A percentile compares a stretch with the other conserved stretches of the same genome.
Conservation (phyloP, 148 eudicot species). For the Fagopyrum esculentum region DNA sequence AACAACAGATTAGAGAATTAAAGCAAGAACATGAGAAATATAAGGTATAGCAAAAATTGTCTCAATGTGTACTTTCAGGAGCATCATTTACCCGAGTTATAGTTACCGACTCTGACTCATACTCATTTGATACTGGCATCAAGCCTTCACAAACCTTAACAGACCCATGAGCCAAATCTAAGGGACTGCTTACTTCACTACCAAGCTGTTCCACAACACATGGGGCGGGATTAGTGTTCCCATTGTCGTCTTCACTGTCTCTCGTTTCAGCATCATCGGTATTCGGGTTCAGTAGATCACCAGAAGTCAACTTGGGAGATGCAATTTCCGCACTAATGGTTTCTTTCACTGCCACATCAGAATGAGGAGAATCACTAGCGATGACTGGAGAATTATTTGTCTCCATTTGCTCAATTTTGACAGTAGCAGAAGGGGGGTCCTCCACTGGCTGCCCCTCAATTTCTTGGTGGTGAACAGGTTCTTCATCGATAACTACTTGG, state of each 20-base stretch:
- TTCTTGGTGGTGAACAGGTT: slow-evolving; percentile 7
- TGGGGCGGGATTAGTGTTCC: slow-evolving; percentile 13
- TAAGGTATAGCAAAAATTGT: slow-evolving; percentile 41
- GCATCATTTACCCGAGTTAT: slow-evolving; percentile 97
- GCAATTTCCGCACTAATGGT: neutral
- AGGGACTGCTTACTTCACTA: slow-evolving; percentile 44
- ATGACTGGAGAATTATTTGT: neutral
- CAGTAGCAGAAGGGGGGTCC: neutral
- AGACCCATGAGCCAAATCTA: slow-evolving; percentile 46
- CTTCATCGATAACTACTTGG: neutral
- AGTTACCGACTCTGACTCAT: slow-evolving; percentile 73
- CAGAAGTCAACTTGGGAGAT: slow-evolving; percentile 4
- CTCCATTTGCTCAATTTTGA: neutral
- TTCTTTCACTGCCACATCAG: neutral
- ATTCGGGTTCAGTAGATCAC: slow-evolving; percentile 10
- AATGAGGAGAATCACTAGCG: neutral
- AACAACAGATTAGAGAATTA: slow-evolving; percentile 6
- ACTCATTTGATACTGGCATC: slow-evolving; percentile 45
- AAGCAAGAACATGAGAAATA: slow-evolving; percentile 10
- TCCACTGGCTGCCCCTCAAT: slow-evolving; percentile 12
- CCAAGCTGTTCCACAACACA: slow-evolving; percentile 26
- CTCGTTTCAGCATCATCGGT: slow-evolving; percentile 14
- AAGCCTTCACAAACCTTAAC: slow-evolving; percentile 56
- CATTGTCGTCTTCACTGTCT: slow-evolving; percentile 16
- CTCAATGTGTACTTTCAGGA: slow-evolving; percentile 88